Base-by-base conservation (phyloP, 768 basidiomycete genomes). In the Chiua virens region DNA sequence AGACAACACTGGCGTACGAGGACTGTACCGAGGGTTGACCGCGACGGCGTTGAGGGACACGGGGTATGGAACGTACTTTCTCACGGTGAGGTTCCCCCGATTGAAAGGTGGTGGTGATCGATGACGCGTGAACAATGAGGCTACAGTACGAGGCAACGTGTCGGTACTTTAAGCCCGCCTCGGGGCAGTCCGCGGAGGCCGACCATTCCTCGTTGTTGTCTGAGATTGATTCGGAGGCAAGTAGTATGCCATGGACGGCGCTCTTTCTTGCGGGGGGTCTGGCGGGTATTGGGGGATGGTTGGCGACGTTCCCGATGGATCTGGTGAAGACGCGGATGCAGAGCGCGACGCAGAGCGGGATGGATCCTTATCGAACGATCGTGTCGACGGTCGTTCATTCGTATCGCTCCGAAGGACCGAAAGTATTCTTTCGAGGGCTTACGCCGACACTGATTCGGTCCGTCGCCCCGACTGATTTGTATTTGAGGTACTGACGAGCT, bases 321-420 rank as follows among this genome's bases (percentile, higher is more conserved):
- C 87, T 93, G 4, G 78, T 95, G 54, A 96, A 97, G 72, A 95
- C 94, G 14, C 82, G 92, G 6, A 81, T 94, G 59, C 93, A 97
- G 67, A 81, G 81, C 43, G 65, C 57, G 22, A 14, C 10, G 13
- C 2, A 8, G 27, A 28, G 10, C 6, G 27, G 3, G 27, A 14
- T 14, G 23, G 78, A 85, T 53, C 86, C 82, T 1, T 89, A 85
- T 62, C 73, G 78, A 14, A 79, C 76, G 40, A 85, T 77, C 10
- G 60, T 71, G 53, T 81, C 84, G 32, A 84, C 88, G 0, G 79
- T 84, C 27, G 59, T 73, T 2, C 53, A 84, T 51, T 83, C 85
- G 3, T 88, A 85, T 55, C 76, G 78, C 21, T 62, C 73, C 9
- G 87, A 89, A 59, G 92, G 93, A 0, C 52, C 74, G 15, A 61